A percentile compares a stretch with the other conserved stretches of the same genome.
Conservation (phyloP, 495 filamentous ascomycete species). For the Penicillium macrosclerotiorum region DNA sequence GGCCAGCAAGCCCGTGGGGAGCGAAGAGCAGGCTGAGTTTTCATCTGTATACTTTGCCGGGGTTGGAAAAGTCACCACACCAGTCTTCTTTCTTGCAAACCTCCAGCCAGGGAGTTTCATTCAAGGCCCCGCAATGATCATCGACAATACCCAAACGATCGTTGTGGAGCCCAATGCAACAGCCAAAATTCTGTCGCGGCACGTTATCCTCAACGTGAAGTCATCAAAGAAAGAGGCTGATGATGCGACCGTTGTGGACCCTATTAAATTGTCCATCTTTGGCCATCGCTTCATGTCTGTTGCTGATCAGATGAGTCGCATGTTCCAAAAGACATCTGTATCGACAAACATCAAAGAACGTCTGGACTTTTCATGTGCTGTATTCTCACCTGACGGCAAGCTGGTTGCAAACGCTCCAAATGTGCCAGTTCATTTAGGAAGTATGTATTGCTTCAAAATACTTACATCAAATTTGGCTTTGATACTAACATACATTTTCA, state of each 20-base stretch:
- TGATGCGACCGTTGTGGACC: slow-evolving; percentile 60
- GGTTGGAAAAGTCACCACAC: slow-evolving; percentile 68
- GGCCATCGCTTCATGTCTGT: slow-evolving; percentile 98
- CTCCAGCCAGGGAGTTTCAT: slow-evolving; percentile 74
- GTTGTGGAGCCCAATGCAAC: slow-evolving; percentile 80
- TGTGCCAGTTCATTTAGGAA: slow-evolving; percentile 86
- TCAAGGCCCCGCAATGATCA: slow-evolving; percentile 83
- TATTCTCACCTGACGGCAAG: slow-evolving; percentile 85
- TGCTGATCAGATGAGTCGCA: slow-evolving; percentile 95
- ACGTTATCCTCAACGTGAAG: slow-evolving; percentile 50
- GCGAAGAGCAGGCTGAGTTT: slow-evolving; percentile 22
- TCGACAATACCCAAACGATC: slow-evolving; percentile 94
- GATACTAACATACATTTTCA: slow-evolving; percentile 85
- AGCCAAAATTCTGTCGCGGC: slow-evolving; percentile 39
- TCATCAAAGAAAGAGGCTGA: slow-evolving; percentile 60
- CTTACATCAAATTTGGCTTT: slow-evolving; percentile 90
- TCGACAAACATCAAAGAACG: slow-evolving; percentile 98
- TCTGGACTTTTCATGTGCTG: slow-evolving; percentile 91
- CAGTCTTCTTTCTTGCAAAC: slow-evolving; percentile 80
- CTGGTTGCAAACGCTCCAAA: slow-evolving; percentile 95
- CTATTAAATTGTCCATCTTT: slow-evolving; percentile 93
- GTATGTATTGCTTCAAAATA: slow-evolving; percentile 92
- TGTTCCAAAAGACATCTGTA: slow-evolving; percentile 94
- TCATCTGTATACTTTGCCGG: slow-evolving; percentile 49
- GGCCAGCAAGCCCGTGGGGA: slow-evolving; percentile 28